A percentile compares a stretch with the other conserved stretches of the same genome.
phyloP scores from a whole-genome alignment of 345 rosid genomes.

The Gossypium turneri region DNA sequence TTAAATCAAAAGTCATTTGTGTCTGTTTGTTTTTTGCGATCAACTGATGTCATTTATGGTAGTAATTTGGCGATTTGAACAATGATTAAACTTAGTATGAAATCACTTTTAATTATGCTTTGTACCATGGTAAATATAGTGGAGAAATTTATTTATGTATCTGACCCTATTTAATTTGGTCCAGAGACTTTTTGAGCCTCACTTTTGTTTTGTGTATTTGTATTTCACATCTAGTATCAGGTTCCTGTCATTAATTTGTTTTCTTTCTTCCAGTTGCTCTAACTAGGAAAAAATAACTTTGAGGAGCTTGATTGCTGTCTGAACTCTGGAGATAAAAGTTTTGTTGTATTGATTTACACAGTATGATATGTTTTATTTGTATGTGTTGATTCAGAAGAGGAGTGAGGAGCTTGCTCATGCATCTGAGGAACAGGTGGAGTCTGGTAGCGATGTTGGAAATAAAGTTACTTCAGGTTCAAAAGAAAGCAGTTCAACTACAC shows the following conservation, averaged over 20 bases:
- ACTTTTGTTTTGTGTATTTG: neutral
- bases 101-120: neutral
- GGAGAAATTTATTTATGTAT: neutral
- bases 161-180: neutral
- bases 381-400: slow-evolving; percentile 48
- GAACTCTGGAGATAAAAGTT: neutral
- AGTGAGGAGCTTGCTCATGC: slow-evolving; percentile 66
- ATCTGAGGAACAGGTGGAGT: slow-evolving; percentile 62
- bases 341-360: neutral
- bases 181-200: neutral
- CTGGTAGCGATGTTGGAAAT: slow-evolving; percentile 36
- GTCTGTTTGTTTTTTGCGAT: neutral
- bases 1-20: neutral
- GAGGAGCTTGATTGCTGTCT: neutral
- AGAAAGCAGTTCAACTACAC: slow-evolving; percentile 35
- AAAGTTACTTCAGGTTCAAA: slow-evolving; percentile 50
- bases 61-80: neutral
- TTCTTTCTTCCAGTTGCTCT: neutral
- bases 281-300: neutral
- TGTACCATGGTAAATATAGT: neutral
- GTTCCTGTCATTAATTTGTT: neutral
- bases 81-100: neutral
- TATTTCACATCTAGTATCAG: neutral
- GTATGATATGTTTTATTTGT: neutral
- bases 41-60: neutral